Evolutionary conservation across 2,329 filamentous ascomycete species (phyloP), one percentile per base, ranked within the genome.

Genomic region (Monilinia laxa): DNA sequence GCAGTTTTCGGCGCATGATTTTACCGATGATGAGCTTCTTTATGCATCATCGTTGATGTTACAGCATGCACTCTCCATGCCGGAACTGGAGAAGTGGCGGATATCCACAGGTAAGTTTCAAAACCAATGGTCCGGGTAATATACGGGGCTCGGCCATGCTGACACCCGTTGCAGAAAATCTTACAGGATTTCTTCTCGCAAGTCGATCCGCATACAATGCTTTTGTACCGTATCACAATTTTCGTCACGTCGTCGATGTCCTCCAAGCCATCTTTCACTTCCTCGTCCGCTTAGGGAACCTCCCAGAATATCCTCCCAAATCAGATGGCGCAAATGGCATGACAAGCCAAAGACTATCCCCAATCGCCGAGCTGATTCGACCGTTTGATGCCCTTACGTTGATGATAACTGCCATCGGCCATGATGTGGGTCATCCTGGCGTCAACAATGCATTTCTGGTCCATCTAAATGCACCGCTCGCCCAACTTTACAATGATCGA

Each of bases 361-460:
- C 90, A 0, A 85, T 97, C 57, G 91, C 90, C 3, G 81, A 84
- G 55, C 81, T 98, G 31, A 81, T 99, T n/a, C 84, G 85, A 59
- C 93, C 94, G 0, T 92, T 96, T 71, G 93, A 98, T 77, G 91
- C 91, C 6, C 82, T 99, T 64, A 94, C 93, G 0, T 84, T 99
- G 3, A 84, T 99, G 56, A 90, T 98, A 71, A 94, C 94, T 11
- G 95, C 95, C n/a, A 96, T 99, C 74, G 95, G 95, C 53, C 95
- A 99, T 73, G 95, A 99, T 76, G 95, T 98, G 51, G 95, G 95
- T 28, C 95, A 99, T 76, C 95, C 95, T 0, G 95, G 95, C 65
- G 95, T 99, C 74, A 99, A 98, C 80, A 99, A 99, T 76, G 93
- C 94, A 40, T 99, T 99, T 76, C 82, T 99, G 6, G 88, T 97